Percentiles rank a stretch among this genome's conserved stretches.
These are phyloP conservation scores for Leersia perrieri DNA, from an alignment of 176 grass and related monocot genomes.

Conservation along the genomic window DNA sequence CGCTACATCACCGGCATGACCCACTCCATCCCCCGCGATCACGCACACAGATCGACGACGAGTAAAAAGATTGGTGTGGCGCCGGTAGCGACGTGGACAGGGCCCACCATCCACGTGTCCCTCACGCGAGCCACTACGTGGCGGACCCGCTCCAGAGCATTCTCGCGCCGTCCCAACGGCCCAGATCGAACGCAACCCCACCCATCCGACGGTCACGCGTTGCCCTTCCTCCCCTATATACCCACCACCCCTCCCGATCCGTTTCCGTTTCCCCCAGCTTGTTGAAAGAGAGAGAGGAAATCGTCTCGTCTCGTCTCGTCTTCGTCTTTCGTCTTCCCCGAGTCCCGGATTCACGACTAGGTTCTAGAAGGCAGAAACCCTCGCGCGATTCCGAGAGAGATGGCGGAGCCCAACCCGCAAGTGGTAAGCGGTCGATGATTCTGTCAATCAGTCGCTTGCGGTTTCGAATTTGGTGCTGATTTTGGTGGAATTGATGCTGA, in stretches of 20 bases:
- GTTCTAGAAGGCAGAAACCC: background rate
- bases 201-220: constrained; percentile 6
- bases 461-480: background rate
- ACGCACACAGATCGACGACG: constrained; percentile 19
- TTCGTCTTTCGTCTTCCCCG: background rate
- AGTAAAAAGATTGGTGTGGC: constrained; percentile 8
- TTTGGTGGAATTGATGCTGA: background rate
- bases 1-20: background rate
- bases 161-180: background rate
- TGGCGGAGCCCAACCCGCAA: constrained; percentile 55
- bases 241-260: background rate
- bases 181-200: background rate
- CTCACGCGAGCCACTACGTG: constrained; percentile 1
- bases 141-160: background rate
- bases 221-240: background rate
- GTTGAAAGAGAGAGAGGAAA: background rate
- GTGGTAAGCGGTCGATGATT: constrained; percentile 15
- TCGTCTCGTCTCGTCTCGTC: background rate
- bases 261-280: background rate
- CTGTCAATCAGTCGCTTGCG: background rate
- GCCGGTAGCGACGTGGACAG: background rate
- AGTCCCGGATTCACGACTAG: background rate
- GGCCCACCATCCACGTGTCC: constrained; percentile 14
- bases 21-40: background rate
- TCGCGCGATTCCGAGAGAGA: constrained; percentile 26